phyloP scores from a whole-genome alignment of 2,329 filamentous ascomycete species.

The Gnomoniopsis smithogilvyi region DNA sequence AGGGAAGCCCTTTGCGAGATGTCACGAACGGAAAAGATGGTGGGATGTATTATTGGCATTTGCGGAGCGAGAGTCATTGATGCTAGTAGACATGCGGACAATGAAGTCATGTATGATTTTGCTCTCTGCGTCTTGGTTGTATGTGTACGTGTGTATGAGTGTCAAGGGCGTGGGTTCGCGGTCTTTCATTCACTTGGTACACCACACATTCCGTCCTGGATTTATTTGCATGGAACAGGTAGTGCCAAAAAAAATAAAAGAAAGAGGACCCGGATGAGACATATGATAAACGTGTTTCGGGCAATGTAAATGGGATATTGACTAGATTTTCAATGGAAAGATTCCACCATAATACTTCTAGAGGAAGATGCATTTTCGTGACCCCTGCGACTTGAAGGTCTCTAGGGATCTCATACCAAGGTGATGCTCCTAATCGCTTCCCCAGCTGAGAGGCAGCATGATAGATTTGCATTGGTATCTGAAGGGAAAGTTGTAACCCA shows the following conservation, averaged over 20 bases:
- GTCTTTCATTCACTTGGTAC: background rate
- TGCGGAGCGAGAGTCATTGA: constrained; percentile 11
- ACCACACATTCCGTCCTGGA: constrained; percentile 1
- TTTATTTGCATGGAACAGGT: constrained; percentile 20
- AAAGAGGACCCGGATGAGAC: constrained; percentile 23
- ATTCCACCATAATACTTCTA: too few species aligned
- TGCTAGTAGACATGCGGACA: background rate
- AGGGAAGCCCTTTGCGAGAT: constrained; percentile 12
- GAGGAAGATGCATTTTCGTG: too few species aligned
- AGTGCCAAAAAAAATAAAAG: constrained; percentile 21
- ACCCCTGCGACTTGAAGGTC: too few species aligned
- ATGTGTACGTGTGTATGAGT: constrained; percentile 15
- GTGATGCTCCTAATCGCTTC: too few species aligned
- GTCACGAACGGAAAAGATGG: constrained; percentile 22
- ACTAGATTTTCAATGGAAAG: background rate
- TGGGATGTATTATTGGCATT: constrained; percentile 5
- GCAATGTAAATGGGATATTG: background rate
- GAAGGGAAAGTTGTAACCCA: too few species aligned
- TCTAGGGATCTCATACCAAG: too few species aligned
- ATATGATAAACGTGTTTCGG: constrained; percentile 15
- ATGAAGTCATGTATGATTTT: constrained; percentile 19
- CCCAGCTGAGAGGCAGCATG: too few species aligned
- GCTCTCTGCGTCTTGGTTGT: constrained; percentile 8
- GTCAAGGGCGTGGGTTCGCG: constrained; percentile 7
- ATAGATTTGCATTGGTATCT: too few species aligned